Conservation (phyloP, 331 rosid species). For the Cydonia oblonga region DNA sequence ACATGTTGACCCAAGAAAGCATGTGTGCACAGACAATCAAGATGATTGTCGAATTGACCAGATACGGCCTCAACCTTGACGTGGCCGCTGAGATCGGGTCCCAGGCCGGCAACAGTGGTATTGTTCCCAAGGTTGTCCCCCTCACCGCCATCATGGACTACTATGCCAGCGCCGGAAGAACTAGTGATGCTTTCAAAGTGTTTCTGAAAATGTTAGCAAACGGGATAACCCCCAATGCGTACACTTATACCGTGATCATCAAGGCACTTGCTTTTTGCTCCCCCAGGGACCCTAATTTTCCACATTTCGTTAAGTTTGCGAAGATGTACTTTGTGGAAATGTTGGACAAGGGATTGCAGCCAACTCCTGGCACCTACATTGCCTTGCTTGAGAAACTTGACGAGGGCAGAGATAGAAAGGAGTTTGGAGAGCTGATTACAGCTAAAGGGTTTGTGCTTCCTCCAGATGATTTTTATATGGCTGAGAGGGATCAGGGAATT, state of each 20-base stretch:
- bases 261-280: background rate
- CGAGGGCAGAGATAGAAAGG: background rate
- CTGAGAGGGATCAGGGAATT: background rate
- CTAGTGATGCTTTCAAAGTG: background rate
- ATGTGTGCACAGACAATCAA: background rate
- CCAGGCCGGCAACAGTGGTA: too few species aligned
- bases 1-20: background rate
- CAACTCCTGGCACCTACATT: background rate
- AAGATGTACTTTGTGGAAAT: background rate
- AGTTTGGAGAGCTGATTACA: background rate
- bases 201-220: background rate
- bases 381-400: background rate
- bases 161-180: background rate
- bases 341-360: background rate
- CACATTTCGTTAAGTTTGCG: background rate
- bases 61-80: background rate
- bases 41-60: background rate
- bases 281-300: background rate
- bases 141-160: background rate
- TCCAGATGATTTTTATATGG: background rate
- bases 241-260: background rate
- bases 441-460: background rate
- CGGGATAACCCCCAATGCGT: background rate
- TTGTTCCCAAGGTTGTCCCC: background rate
- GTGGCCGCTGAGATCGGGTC: background rate